Conservation (phyloP, 2,329 filamentous ascomycete species). For the Chrysoporthe deuterocubensis region DNA sequence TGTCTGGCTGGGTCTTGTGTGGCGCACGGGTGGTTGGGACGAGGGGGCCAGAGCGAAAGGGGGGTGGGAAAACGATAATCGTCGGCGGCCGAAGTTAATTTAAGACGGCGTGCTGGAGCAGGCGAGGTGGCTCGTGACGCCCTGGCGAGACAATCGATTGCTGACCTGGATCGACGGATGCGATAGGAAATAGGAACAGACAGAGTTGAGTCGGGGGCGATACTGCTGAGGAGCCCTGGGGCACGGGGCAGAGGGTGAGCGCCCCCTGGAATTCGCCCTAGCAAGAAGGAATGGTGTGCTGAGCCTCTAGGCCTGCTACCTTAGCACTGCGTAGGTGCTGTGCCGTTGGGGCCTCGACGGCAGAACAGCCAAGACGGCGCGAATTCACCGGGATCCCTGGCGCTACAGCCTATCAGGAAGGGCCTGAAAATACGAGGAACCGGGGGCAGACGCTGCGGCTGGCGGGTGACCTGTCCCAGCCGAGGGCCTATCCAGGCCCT, state of each 20-base stretch:
- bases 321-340: no score
- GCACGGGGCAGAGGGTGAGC: not conserved
- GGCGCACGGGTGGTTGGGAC: slow-evolving; percentile 11
- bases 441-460: not conserved
- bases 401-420: slow-evolving; percentile 9
- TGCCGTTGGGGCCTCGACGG: not conserved
- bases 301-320: slow-evolving; percentile 1
- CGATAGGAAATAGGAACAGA: slow-evolving; percentile 9
- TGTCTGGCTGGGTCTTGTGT: slow-evolving; percentile 9
- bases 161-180: not conserved
- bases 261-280: slow-evolving; percentile 11
- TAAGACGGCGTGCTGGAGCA: not conserved
- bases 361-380: not conserved
- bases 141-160: not conserved
- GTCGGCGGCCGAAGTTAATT: not conserved
- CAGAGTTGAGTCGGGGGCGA: not conserved
- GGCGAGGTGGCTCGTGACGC: slow-evolving; percentile 3
- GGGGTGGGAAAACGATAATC: not conserved
- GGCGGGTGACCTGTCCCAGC: slow-evolving; percentile 1
- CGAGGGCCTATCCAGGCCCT: not conserved
- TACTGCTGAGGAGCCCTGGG: not conserved
- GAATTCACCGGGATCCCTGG: not conserved
- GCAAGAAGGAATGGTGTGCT: slow-evolving; percentile 13
- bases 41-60: not conserved
- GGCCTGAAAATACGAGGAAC: slow-evolving; percentile 6